These are phyloP conservation scores for Leersia perrieri DNA, from an alignment of 176 grass and related monocot species.

Conservation along the genomic window DNA sequence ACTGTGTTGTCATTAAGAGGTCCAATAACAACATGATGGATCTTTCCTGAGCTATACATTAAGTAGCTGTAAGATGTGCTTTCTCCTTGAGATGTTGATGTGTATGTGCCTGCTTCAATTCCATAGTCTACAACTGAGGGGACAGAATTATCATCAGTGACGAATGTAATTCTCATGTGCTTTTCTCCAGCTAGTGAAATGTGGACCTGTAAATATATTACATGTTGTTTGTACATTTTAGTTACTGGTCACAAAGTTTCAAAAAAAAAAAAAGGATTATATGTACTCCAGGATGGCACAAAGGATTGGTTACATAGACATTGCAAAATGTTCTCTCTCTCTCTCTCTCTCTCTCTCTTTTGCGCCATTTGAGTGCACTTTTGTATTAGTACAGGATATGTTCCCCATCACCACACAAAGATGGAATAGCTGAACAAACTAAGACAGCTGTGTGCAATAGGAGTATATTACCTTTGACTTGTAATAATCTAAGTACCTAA, in stretches of 20 bases:
- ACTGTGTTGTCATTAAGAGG: conserved; percentile 61
- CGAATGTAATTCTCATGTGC: conserved; percentile 83
- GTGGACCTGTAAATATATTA: conserved; percentile 63
- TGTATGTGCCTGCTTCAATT: conserved; percentile 56
- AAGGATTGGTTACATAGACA: neutral
- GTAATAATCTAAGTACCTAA: neutral
- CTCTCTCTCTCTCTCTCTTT: too few species aligned
- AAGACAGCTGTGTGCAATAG: too few species aligned
- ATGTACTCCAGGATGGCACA: neutral
- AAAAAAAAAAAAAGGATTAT: neutral
- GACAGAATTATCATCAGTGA: conserved; percentile 52
- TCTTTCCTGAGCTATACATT: conserved; percentile 82
- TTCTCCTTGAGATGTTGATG: conserved; percentile 59
- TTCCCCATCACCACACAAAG: neutral
- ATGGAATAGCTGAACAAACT: neutral
- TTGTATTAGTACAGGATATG: neutral
- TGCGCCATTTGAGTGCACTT: too few species aligned
- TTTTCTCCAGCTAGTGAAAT: conserved; percentile 89
- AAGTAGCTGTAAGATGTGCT: conserved; percentile 85
- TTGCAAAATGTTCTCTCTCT: neutral
- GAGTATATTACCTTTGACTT: too few species aligned
- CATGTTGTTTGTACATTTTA: neutral
- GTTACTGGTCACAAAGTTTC: neutral
- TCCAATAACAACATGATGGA: conserved; percentile 87
- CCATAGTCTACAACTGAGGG: conserved; percentile 90